These are phyloP conservation scores for Eragrostis curvula DNA, from an alignment of 176 grass and related monocot genomes.

Conservation along the genomic window DNA sequence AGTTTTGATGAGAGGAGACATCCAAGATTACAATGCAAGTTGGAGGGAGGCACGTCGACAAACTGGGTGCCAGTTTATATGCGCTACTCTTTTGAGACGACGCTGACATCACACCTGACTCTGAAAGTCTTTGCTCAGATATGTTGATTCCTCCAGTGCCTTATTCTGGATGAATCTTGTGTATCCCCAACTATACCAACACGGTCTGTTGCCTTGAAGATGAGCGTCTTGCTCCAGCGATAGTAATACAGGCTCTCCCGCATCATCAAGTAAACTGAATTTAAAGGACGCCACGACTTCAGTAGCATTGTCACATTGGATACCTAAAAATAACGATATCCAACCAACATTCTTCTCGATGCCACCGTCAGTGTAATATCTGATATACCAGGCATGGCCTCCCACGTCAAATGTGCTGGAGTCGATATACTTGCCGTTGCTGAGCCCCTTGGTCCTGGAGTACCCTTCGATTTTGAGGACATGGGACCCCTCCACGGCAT, in stretches of 20 bases:
- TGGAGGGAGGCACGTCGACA: background rate
- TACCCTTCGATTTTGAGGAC: slow-evolving; percentile 34
- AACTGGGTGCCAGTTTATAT: background rate
- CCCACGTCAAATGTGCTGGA: slow-evolving; percentile 23
- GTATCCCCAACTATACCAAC: no score
- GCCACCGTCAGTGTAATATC: slow-evolving; percentile 6
- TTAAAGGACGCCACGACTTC: background rate
- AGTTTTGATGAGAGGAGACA: background rate
- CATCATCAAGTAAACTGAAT: background rate
- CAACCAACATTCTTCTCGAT: background rate
- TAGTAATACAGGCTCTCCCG: no score
- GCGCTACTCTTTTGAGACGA: background rate
- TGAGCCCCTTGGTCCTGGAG: background rate
- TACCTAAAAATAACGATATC: background rate
- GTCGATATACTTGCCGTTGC: background rate
- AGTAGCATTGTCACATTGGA: no score
- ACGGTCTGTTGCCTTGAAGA: no score
- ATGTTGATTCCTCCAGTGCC: background rate
- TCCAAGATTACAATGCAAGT: slow-evolving; percentile 19
- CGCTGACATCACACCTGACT: no score
- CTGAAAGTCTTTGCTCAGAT: no score
- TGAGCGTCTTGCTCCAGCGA: no score
- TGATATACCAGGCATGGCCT: slow-evolving; percentile 13
- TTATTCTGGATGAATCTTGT: background rate
- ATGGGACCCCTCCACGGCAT: background rate